phyloP scores from a whole-genome alignment of 208 protist species.

The Endotrypanum monterogeii region DNA sequence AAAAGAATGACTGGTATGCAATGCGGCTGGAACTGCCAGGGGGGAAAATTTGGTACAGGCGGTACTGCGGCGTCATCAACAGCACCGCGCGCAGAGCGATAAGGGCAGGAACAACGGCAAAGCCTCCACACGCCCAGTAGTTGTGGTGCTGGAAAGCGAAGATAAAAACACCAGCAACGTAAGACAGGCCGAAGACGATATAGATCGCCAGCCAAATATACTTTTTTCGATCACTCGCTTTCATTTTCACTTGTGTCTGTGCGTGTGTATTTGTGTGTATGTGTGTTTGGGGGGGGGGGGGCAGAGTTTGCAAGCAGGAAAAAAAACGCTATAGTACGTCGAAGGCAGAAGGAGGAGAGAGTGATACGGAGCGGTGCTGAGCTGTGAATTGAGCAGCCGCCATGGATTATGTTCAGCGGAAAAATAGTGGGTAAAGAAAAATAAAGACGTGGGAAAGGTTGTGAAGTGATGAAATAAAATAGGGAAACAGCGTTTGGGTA shows the following conservation, averaged over 20 bases:
- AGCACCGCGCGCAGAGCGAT: conserved; percentile 45
- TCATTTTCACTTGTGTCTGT: conserved; percentile 18
- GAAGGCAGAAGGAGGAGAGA: neutral
- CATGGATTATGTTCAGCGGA: neutral
- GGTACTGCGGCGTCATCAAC: conserved; percentile 36
- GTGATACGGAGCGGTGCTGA: neutral
- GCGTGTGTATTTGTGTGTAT: no score
- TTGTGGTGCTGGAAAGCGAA: conserved; percentile 63
- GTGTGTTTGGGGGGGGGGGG: neutral
- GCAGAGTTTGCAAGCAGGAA: neutral
- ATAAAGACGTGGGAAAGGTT: neutral
- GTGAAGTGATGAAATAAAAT: neutral
- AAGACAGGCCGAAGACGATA: conserved; percentile 48
- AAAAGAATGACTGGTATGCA: conserved; percentile 45
- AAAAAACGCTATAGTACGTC: neutral
- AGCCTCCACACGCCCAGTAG: conserved; percentile 68
- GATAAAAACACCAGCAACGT: conserved; percentile 40
- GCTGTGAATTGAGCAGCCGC: neutral
- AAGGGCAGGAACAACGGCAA: conserved; percentile 44
- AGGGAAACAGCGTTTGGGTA: neutral
- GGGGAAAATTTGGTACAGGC: conserved; percentile 50
- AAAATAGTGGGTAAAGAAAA: neutral
- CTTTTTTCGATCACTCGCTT: conserved; percentile 8
- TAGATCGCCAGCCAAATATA: conserved; percentile 38
- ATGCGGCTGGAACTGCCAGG: conserved; percentile 37